phyloP scores from a whole-genome alignment of 1,139 yeast species.

The Geotrichum fermentans region DNA sequence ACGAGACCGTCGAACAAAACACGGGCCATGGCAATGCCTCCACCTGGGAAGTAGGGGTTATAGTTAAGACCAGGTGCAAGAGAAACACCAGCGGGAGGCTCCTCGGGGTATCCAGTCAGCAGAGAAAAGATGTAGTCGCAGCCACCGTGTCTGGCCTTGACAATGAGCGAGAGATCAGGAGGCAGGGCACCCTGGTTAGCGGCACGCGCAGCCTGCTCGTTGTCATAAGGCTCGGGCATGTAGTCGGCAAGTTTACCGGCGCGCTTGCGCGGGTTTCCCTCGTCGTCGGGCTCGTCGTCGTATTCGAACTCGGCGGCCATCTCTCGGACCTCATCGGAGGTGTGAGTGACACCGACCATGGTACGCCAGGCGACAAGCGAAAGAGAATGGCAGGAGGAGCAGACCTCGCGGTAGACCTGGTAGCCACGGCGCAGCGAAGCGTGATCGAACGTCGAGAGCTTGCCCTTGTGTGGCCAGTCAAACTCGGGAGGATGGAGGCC shows the following conservation, averaged over 20 bases:
- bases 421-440: constrained; percentile 97
- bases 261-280: constrained; percentile 97
- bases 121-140: constrained; percentile 90
- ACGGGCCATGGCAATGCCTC: constrained; percentile 98
- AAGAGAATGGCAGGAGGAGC: constrained; percentile 97
- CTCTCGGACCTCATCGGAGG: constrained; percentile 82
- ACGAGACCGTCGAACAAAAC: constrained; percentile 94
- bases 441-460: constrained; percentile 90
- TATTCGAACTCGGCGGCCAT: constrained; percentile 96
- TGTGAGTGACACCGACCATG: constrained; percentile 93
- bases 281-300: constrained; percentile 98
- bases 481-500: constrained; percentile 93
- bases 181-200: constrained; percentile 99
- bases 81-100: constrained; percentile 93
- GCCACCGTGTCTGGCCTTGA: constrained; percentile 98
- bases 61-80: constrained; percentile 92
- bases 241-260: constrained; percentile 96
- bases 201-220: constrained; percentile 99
- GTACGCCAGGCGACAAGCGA: constrained; percentile 98
- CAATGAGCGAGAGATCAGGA: constrained; percentile 93
- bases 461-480: constrained; percentile 88
- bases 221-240: constrained; percentile 91
- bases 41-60: constrained; percentile 99
- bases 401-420: constrained; percentile 97
- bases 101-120: constrained; percentile 98